Evolutionary conservation across 2,329 filamentous ascomycete species (phyloP).

Genomic region (Xylaria sp.): DNA sequence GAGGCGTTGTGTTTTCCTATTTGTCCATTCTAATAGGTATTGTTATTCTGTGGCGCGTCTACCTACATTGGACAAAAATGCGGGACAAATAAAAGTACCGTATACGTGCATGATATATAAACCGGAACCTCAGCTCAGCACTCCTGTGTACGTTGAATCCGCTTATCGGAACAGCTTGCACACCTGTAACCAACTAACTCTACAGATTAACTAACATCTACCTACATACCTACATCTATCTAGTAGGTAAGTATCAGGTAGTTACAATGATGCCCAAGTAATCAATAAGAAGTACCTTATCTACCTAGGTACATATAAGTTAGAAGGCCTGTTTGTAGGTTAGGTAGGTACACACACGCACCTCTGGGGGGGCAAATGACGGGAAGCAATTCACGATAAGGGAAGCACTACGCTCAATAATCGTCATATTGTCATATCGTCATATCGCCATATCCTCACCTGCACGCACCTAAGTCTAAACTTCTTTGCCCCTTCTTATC

Average conservation of each 20-base stretch:
- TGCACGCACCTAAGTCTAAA: not conserved
- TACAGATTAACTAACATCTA: too few relatives aligned
- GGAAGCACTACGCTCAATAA: slow-evolving; percentile 7
- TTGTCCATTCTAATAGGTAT: not conserved
- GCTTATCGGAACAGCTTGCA: not conserved
- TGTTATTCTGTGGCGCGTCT: slow-evolving; percentile 3
- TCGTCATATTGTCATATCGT: slow-evolving; percentile 15
- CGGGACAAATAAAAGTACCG: not conserved
- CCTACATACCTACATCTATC: too few relatives aligned
- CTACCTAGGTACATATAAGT: not conserved
- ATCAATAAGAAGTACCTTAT: too few relatives aligned
- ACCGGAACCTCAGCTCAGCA: not conserved
- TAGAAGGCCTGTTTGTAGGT: not conserved
- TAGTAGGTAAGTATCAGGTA: too few relatives aligned
- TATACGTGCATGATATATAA: not conserved
- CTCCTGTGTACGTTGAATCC: not conserved
- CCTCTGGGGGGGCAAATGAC: slow-evolving; percentile 15
- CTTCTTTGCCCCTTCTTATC: not conserved
- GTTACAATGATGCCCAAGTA: too few relatives aligned
- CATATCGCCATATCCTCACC: not conserved
- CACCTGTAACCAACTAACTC: not conserved
- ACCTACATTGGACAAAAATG: not conserved
- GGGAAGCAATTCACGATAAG: slow-evolving; percentile 34
- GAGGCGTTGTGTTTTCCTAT: not conserved
- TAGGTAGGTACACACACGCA: too few relatives aligned